Evolutionary conservation across 202 grass and related monocot species (phyloP).

Genomic region (Thinopyrum obtusiflorum): DNA sequence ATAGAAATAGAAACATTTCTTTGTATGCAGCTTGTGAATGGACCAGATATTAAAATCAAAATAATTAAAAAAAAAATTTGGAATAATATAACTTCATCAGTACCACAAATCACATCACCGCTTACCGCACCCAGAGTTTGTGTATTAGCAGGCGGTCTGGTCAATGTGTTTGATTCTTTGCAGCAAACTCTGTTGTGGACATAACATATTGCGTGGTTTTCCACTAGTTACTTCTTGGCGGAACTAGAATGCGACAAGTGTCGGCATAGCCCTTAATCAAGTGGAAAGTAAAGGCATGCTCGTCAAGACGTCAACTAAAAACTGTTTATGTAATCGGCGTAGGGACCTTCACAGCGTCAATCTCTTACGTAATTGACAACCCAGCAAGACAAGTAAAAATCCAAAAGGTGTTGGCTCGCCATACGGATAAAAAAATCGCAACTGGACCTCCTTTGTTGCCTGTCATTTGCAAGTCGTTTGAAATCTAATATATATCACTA

Average conservation of each 20-base stretch:
- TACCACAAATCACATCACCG: not conserved
- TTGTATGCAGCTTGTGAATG: slow-evolving; percentile 14
- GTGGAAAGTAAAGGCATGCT: not conserved
- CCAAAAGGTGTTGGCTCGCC: not conserved
- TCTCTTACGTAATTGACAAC: slow-evolving; percentile 28
- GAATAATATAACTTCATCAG: not conserved
- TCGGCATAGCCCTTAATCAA: not conserved
- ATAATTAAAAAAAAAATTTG: not conserved
- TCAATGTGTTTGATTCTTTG: slow-evolving; percentile 20
- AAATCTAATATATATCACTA: slow-evolving; percentile 26
- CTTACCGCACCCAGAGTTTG: slow-evolving; percentile 1
- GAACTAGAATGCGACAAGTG: slow-evolving; percentile 22
- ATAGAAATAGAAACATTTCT: not conserved
- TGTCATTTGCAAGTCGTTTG: slow-evolving; percentile 26
- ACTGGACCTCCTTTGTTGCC: slow-evolving; percentile 32
- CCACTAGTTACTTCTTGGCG: not conserved
- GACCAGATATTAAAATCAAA: not conserved
- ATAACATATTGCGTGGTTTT: slow-evolving; percentile 13
- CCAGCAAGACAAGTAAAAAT: slow-evolving; percentile 12
- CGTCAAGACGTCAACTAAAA: not conserved
- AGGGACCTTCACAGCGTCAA: not conserved
- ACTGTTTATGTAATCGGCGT: slow-evolving; percentile 2
- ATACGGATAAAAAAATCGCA: slow-evolving; percentile 12
- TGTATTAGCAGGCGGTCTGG: not conserved
- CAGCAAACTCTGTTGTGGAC: not conserved